These are phyloP conservation scores for Cenchrus fungigraminus DNA, from an alignment of 176 grass and related monocot genomes.

Conservation along the genomic window DNA sequence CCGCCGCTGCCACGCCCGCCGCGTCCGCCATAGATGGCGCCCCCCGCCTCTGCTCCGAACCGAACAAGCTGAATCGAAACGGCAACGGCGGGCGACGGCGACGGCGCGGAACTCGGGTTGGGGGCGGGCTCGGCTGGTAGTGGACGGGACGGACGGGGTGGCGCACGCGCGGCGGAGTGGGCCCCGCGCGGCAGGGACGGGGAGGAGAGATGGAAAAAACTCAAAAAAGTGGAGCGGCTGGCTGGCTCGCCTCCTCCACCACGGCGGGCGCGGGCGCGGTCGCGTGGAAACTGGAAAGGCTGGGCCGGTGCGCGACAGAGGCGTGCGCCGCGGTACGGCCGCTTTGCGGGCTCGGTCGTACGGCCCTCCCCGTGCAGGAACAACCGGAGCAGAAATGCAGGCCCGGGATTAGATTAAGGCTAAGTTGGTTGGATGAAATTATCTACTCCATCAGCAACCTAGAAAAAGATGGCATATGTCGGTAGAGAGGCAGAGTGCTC, in stretches of 20 bases:
- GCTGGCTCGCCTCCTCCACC: too few species aligned
- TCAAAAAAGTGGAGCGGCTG: background rate
- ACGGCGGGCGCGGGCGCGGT: too few species aligned
- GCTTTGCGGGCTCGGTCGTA: too few species aligned
- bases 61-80: background rate
- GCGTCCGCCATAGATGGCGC: constrained; percentile 47
- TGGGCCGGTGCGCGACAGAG: too few species aligned
- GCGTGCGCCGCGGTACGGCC: too few species aligned
- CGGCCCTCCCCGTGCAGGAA: too few species aligned
- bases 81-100: background rate
- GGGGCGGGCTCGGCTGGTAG: background rate
- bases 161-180: background rate
- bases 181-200: background rate
- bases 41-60: too few species aligned
- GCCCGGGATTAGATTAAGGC: background rate
- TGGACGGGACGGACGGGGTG: background rate
- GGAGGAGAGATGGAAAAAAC: background rate
- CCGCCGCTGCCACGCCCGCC: background rate
- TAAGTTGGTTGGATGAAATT: background rate
- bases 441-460: background rate
- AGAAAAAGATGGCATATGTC: background rate
- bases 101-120: background rate
- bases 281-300: too few species aligned
- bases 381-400: too few species aligned
- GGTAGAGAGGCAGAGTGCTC: background rate